A percentile compares a stretch with the other conserved stretches of the same genome.
Conservation (phyloP, 805 yeast species). For the Candida ponderosae region DNA sequence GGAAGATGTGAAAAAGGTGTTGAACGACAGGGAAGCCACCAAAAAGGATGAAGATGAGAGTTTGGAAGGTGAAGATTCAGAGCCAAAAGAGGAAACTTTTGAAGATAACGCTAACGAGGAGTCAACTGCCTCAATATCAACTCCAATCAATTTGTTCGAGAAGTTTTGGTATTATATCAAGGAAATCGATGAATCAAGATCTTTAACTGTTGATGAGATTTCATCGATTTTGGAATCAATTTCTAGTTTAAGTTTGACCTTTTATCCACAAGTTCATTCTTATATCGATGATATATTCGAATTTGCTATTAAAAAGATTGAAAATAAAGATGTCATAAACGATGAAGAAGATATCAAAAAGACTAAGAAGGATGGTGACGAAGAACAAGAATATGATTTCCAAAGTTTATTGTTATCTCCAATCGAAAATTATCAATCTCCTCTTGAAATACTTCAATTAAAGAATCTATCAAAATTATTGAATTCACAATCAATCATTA, state of each 20-base stretch:
- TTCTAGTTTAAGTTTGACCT: slow-evolving; percentile 53
- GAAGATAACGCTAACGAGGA: slow-evolving; percentile 1
- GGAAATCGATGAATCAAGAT: slow-evolving; percentile 46
- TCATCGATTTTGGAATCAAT: slow-evolving; percentile 60
- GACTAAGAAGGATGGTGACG: slow-evolving; percentile 11
- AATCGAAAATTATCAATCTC: slow-evolving; percentile 26
- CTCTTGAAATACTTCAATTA: slow-evolving; percentile 30
- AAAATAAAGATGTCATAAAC: slow-evolving; percentile 22
- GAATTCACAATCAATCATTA: slow-evolving; percentile 37
- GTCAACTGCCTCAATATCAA: background rate
- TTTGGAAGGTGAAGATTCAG: slow-evolving; percentile 1
- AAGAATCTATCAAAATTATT: slow-evolving; percentile 47
- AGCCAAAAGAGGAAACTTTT: slow-evolving; percentile 6
- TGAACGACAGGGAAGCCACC: slow-evolving; percentile 4
- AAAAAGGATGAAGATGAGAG: slow-evolving; percentile 3
- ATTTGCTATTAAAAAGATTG: slow-evolving; percentile 36
- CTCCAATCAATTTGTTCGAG: slow-evolving; percentile 38
- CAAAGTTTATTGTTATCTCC: slow-evolving; percentile 41
- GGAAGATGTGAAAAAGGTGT: slow-evolving; percentile 4
- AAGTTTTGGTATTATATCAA: slow-evolving; percentile 61
- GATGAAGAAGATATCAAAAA: slow-evolving; percentile 15
- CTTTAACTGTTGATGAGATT: slow-evolving; percentile 58
- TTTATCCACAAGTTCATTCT: slow-evolving; percentile 53
- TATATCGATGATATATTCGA: slow-evolving; percentile 57
- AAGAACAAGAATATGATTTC: slow-evolving; percentile 30